Base-by-base conservation (phyloP, 495 filamentous ascomycete genomes). In the Penicillium egyptiacum region DNA sequence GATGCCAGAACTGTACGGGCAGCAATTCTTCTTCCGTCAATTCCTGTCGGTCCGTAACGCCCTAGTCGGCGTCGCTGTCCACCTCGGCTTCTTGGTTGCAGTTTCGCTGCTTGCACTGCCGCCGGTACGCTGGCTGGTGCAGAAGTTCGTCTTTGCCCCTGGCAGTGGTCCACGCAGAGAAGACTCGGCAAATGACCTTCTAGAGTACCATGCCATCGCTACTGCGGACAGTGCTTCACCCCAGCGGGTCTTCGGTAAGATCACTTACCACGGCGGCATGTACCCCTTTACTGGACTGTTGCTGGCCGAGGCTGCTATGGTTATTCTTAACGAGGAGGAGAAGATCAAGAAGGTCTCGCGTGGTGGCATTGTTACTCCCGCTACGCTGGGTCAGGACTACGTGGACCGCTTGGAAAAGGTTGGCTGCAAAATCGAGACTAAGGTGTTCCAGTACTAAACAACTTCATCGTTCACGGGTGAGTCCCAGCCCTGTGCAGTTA, bases 321-420 rank as follows among this genome's bases (percentile, higher is more conserved):
- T 85, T 4, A 73, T 96, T 30, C 75, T 95, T 16, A 74, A 84
- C 23, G 82, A 89, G 30, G 83, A 85, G 47, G 64, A 83, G 31
- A 79, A 79, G 22, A 68, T 80, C 11, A 81, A 76, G 52, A 78
- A 79, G 59, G 74, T 81, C 19, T 76, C 89, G 1, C 75, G 80
- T 0, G 86, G 89, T 23, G 90, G 90, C 10, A 75, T 95, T 23
- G 84, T 91, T 19, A 96, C 91, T 1, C 81, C 91, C n/a, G 88
- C 90, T n/a, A 88, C 83, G 39, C 71, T 96, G 37, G 91, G 91
- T 0, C 87, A 92, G 69, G 76, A 78, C 28, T 92, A 83, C 64
- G 79, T 94, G 55, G 86, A 94, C 64, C 81, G 88, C 41, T 67
- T 93, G 57, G 76, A 82, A 14, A 76, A 79, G 47, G 81, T 75